phyloP scores from a whole-genome alignment of 306 rosid species.

The Cajanus cajan region DNA sequence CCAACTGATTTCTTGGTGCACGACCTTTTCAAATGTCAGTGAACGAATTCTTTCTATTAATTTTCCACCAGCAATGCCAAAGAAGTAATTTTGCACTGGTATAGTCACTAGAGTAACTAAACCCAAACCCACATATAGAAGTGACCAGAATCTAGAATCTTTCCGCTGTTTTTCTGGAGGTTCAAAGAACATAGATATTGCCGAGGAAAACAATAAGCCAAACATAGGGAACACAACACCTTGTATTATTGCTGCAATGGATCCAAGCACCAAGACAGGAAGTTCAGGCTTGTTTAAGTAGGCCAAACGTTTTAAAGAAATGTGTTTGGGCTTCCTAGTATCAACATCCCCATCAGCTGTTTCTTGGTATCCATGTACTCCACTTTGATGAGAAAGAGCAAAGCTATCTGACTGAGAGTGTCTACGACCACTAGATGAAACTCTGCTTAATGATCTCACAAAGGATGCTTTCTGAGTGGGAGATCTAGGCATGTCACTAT shows the following conservation, averaged over 20 bases:
- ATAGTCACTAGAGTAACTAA: slow-evolving; percentile 28
- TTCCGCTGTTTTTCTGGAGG: slow-evolving; percentile 48
- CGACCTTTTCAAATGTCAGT: slow-evolving; percentile 69
- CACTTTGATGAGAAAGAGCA: slow-evolving; percentile 34
- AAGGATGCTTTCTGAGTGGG: slow-evolving; percentile 31
- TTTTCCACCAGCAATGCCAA: slow-evolving; percentile 86
- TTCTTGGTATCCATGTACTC: slow-evolving; percentile 25
- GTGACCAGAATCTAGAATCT: slow-evolving; percentile 68
- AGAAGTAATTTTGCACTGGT: slow-evolving; percentile 56
- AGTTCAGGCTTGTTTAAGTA: slow-evolving; percentile 69
- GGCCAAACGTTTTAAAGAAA: slow-evolving; percentile 56
- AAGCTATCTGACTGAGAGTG: slow-evolving; percentile 36
- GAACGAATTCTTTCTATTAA: slow-evolving; percentile 71
- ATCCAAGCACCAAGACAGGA: slow-evolving; percentile 59
- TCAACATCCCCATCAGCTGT: background rate
- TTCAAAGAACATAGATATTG: slow-evolving; percentile 59
- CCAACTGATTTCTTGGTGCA: slow-evolving; percentile 82
- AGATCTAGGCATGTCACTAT: slow-evolving; percentile 24
- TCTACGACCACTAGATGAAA: slow-evolving; percentile 48
- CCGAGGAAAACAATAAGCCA: slow-evolving; percentile 70
- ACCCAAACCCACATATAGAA: slow-evolving; percentile 62
- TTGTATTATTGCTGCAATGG: slow-evolving; percentile 57
- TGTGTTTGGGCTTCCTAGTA: slow-evolving; percentile 16
- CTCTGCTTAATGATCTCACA: slow-evolving; percentile 38
- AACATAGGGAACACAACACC: slow-evolving; percentile 74